Evolutionary conservation across 768 basidiomycete species (phyloP), one percentile per base, ranked within the genome.

Genomic region (Trametes coccinea): DNA sequence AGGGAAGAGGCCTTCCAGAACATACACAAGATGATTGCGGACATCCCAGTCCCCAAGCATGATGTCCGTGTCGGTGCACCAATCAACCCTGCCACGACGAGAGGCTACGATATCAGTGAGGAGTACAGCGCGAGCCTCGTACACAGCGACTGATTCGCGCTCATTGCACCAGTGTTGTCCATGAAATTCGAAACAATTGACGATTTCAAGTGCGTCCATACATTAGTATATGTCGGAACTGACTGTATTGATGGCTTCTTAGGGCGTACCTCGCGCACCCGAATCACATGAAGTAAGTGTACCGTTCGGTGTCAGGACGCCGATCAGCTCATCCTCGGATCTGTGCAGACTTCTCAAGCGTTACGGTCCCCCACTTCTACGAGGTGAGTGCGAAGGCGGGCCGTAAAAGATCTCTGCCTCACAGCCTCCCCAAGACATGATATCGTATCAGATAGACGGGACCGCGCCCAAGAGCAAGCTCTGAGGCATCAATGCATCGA

Each of bases 91-190:
- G n/a, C 40, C 5, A 34, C 53, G 3, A 50, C 60, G 13, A 16
- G 41, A 37, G 60, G 60, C 10, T 61, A 61, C 17, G 48, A 61
- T 31, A 61, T 61, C 54, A 61, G 60, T 61, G 39, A 39, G 40
- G 30, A 34, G 3, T 16, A 40, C 13, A 2, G 37, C 7, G 52
- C 5, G 3, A 40, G n/a, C 8, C 14, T 22, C 27, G 16, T 46
- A 3, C 45, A 2, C 17, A 46, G 22, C 22, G 5, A 47, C 46
- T 11, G 17, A 7, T 2, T 47, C 27, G n/a, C 2, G n/a, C 17
- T 3, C 7, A 29, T 9, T 1, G 37, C 10, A 10, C 14, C 31
- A 61, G 60, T 61, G 17, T 30, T 61, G 14, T 49, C 60, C 3
- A 61, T 61, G 54, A 43, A 50, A 16, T 61, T 61, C 41, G 60